phyloP scores from a whole-genome alignment of 2,329 filamentous ascomycete species.

The Trichoderma asperellum region DNA sequence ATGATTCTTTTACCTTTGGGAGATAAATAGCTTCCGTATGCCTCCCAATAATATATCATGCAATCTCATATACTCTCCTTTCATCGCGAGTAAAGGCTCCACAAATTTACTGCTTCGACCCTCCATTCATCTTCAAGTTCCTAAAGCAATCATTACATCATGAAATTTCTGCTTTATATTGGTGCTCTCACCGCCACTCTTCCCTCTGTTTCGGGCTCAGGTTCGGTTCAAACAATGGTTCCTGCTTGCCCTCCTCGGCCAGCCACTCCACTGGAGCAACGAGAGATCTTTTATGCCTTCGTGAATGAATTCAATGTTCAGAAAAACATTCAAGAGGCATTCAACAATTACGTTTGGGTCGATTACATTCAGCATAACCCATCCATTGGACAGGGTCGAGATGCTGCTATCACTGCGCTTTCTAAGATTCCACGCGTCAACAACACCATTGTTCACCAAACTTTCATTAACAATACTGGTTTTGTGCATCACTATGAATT shows the following conservation, averaged over 20 bases:
- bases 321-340: neutral
- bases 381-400: conserved; percentile 8
- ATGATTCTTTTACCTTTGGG: neutral
- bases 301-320: neutral
- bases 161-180: neutral
- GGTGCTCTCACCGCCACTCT: conserved; percentile 4
- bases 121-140: neutral
- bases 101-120: neutral
- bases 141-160: neutral
- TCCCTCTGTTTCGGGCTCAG: neutral
- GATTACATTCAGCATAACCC: conserved; percentile 24
- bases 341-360: conserved; percentile 9
- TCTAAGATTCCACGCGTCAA: neutral
- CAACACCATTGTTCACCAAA: neutral
- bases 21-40: neutral
- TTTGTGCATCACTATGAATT: conserved; percentile 6
- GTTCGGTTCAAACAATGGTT: neutral
- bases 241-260: conserved; percentile 4
- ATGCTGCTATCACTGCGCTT: conserved; percentile 9
- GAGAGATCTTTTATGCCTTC: neutral
- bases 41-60: neutral
- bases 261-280: neutral
- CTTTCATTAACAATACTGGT: neutral
- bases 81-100: neutral
- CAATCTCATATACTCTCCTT: neutral